Evolutionary conservation across 148 eudicot species (phyloP), one percentile per base, ranked within the genome.

Genomic region (Diospyros kaki): DNA sequence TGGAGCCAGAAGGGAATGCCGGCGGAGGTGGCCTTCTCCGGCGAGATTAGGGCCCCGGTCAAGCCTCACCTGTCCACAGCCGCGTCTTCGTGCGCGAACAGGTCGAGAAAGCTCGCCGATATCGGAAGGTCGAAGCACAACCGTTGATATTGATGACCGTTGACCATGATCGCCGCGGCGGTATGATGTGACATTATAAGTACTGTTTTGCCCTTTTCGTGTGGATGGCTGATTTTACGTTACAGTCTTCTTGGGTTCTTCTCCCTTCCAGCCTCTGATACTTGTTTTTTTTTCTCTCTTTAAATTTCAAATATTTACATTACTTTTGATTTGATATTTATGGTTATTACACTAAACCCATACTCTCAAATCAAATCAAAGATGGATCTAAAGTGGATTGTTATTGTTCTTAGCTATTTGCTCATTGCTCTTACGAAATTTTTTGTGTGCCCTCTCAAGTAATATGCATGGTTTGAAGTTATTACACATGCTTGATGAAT

Each of bases 61-160:
- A 81, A 80, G 69, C 90, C 92, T 39, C 76, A 73, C 8, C 75
- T 88, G 77, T 73, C 87, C 4, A 56, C 74, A 9, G 87, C 95
- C 81, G 86, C 90, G 80, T 78, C 98, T 79, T 88, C 82, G 58
- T 83, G 89, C 65, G 83, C 79, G 73, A 92, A 92, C 78, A 80
- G 97, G 69, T 95, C 99, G 2, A 80, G 96, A 75, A 95, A 95
- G 85, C 82, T 95, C 45, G 96, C 94, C n/a, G 97, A 92, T 87
- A 88, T 89, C 78, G 99, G 99, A 59, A 85, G 97, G 82, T 62
- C 77, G n/a, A 83, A 81, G 75, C 83, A 61, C 8, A 81, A 76
- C 58, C 87, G 75, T 79, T 85, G 86, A 85, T 90, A 73, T 43
- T 38, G 58, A 9, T 15, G 71, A 77, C 58, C 39, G 75, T 7